Evolutionary conservation across 768 basidiomycete genomes (phyloP), one percentile per base, ranked within the genome.

Genomic region (Tylopilus balloui): DNA sequence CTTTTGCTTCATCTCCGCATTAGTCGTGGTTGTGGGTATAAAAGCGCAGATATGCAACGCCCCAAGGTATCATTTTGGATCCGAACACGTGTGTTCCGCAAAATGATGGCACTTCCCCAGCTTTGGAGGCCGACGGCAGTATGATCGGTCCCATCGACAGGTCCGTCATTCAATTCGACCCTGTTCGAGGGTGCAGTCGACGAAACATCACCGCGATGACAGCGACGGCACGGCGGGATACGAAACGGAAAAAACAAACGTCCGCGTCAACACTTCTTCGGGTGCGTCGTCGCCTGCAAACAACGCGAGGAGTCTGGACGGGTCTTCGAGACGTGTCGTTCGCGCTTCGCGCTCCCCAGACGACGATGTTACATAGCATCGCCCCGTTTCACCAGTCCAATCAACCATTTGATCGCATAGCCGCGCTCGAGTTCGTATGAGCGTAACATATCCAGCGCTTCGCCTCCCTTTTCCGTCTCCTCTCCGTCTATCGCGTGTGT

Each of bases 101-200:
- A 92, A 29, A 88, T 66, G 59, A 89, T 85, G 15, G 83, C 78
- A 57, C 85, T 84, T 9, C 81, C 88, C 89, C 90, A 92, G 59
- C 86, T 90, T 65, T 92, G 89, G 37, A 92, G 69, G 1, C 90
- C 88, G 27, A 90, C 88, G 15, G 81, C 82, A 10, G 86, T 88
- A 62, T 90, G 84, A 61, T 90, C 88, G 13, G 76, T 72, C 27
- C 67, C 70, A 23, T 78, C 71, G 34, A 88, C 69, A 1, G 84
- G 78, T 1, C 80, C 86, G 57, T 91, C 88, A 60, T 84, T 85
- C 28, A 91, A 71, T 64, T 83, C 74, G 42, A 86, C 72, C 15
- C 63, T 58, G 37, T 84, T 65, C 25, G 50, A 40, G 15, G 32
- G 11, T 25, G 29, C 13, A 1, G 13, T 9, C 3, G 21, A 19